Evolutionary conservation across 345 rosid species (phyloP).

Genomic region (Cardamine chenopodiifolia): DNA sequence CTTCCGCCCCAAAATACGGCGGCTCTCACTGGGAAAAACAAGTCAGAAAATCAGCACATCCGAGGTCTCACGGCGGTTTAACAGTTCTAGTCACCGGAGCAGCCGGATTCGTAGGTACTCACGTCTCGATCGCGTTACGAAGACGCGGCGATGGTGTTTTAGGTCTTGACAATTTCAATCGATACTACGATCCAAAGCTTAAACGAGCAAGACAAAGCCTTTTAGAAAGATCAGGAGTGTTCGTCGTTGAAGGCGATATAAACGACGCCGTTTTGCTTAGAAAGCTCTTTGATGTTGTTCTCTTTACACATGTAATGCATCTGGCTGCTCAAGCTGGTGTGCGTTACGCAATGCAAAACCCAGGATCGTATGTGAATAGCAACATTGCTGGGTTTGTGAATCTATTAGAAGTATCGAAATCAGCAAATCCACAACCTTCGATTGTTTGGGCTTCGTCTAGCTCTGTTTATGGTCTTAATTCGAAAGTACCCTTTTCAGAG

Average conservation of each 20-base stretch:
- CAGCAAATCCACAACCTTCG: conserved; percentile 63
- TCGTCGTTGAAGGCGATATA: conserved; percentile 63
- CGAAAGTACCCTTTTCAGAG: conserved; percentile 69
- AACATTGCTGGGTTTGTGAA: conserved; percentile 70
- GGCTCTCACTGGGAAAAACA: conserved; percentile 58
- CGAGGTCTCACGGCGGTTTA: conserved; percentile 45
- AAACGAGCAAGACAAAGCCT: conserved; percentile 59
- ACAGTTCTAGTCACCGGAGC: conserved; percentile 79
- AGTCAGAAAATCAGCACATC: conserved; percentile 54
- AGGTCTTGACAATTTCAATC: conserved; percentile 76
- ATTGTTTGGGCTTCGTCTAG: conserved; percentile 80
- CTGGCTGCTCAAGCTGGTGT: conserved; percentile 74
- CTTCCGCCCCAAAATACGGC: conserved; percentile 38
- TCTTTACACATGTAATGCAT: conserved; percentile 67
- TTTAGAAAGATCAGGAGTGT: conserved; percentile 58
- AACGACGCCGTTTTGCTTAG: conserved; percentile 53
- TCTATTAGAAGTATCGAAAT: conserved; percentile 58
- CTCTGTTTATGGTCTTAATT: conserved; percentile 68
- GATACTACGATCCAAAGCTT: conserved; percentile 59
- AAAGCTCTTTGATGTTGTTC: conserved; percentile 58
- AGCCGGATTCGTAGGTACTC: conserved; percentile 78
- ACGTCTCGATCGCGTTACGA: conserved; percentile 56
- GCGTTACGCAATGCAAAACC: conserved; percentile 69
- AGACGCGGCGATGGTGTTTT: conserved; percentile 79
- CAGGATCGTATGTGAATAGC: conserved; percentile 63